Evolutionary conservation across 108 stramenopile species (phyloP), one percentile per base, ranked within the genome.

Genomic region (Stephanodiscus triporus): DNA sequence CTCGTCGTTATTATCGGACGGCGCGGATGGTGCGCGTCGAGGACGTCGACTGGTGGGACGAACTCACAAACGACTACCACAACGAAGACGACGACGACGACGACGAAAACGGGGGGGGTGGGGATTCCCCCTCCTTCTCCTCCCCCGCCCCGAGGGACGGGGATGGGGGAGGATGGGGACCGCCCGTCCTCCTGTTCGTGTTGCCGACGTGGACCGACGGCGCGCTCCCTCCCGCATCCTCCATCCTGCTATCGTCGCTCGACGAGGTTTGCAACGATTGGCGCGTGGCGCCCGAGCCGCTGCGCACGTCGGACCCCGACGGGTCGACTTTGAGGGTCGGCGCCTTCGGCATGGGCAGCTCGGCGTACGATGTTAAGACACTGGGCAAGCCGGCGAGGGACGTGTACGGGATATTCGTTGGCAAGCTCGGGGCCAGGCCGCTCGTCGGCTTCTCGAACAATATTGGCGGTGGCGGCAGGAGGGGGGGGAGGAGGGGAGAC

Each of bases 31-130:
- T 91, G 20, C 88, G 86, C 70, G 58, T 88, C 53, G 84, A 78
- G 49, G 82, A 86, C 63, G 77, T 88, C 74, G 95, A 95, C 78
- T 95, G 95, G 95, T 95, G 92, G 92, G 95, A 95, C 76, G 90
- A 95, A 62, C 49, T 95, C n/a, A 51, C 93, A 24, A 95, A 95
- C 73, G 63, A 84, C 51, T 88, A 93, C 43, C 70, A 85, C 16
- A 82, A 81, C 5, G 68, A 76, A 17, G 51, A 75, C 26, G 57
- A 68, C 3, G 67, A 78, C 29, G 72, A 72, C 26, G 43, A 62
- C 7, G 66, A 72, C 38, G 60, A 54, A 0, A 16, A 53, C 43
- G 40, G 16, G 9, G 14, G 16, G 14, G 29, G 1, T 3, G 63
- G 27, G 6, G 47, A 16, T 34, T 49, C 49, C 2, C 26, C 8